Evolutionary conservation across 75 land plant genomes (phyloP).

Genomic region (Ceratopteris richardii): DNA sequence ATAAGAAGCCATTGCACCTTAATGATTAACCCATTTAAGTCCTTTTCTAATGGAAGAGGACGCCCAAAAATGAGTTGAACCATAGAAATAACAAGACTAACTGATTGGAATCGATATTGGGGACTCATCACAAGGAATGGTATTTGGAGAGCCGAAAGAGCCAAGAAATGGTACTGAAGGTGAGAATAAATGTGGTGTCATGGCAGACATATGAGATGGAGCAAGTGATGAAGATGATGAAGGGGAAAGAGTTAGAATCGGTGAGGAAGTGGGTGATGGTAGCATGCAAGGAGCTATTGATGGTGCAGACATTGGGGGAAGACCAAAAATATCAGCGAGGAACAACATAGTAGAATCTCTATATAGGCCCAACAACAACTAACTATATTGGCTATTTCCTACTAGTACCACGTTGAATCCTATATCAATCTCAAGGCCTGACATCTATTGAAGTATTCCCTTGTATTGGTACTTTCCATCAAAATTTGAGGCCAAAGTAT

Average conservation of each 20-base stretch:
- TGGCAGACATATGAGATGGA: neutral
- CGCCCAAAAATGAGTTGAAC: too few relatives aligned
- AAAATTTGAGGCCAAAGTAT: slow-evolving; percentile 7
- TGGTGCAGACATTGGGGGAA: neutral
- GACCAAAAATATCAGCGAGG: slow-evolving; percentile 17
- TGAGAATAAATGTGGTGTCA: neutral
- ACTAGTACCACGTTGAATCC: slow-evolving; percentile 11
- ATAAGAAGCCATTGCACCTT: too few relatives aligned
- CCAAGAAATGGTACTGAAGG: neutral
- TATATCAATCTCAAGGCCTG: neutral
- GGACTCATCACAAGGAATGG: too few relatives aligned
- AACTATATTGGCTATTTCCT: neutral
- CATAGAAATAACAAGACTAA: too few relatives aligned
- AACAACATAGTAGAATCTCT: slow-evolving; percentile 12
- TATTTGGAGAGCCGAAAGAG: neutral
- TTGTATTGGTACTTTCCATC: neutral
- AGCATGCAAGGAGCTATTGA: neutral
- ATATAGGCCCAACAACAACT: slow-evolving; percentile 14
- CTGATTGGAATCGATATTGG: too few relatives aligned
- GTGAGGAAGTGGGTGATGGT: slow-evolving; percentile 7
- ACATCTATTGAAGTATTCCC: neutral
- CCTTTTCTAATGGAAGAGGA: too few relatives aligned
- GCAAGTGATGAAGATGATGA: neutral
- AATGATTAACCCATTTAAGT: too few relatives aligned
- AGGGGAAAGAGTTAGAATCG: neutral